A percentile compares a stretch with the other conserved stretches of the same genome.
Conservation (phyloP, 2,329 filamentous ascomycete genomes). For the Pseudogymnoascus sp. region DNA sequence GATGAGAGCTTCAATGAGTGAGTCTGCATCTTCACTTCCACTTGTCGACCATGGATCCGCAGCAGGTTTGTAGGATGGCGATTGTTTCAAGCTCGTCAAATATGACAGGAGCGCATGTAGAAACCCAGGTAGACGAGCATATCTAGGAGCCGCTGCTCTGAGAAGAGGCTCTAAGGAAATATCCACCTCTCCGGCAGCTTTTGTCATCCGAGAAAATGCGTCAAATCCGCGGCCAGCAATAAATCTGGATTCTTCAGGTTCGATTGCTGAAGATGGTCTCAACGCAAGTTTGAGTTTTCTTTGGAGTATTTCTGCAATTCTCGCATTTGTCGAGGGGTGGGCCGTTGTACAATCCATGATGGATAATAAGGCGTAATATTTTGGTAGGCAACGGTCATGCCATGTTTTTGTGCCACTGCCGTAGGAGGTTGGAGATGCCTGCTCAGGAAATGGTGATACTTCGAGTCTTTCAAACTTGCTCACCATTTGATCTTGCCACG, state of each 20-base stretch:
- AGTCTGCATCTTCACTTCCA: slow-evolving; percentile 43
- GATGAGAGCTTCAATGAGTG: slow-evolving; percentile 57
- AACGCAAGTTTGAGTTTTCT: slow-evolving; percentile 59
- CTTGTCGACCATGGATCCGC: slow-evolving; percentile 7
- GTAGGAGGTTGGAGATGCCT: slow-evolving; percentile 42
- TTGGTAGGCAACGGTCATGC: slow-evolving; percentile 56
- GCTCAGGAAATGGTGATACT: slow-evolving; percentile 56
- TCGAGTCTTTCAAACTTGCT: slow-evolving; percentile 60
- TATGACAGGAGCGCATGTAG: slow-evolving; percentile 55
- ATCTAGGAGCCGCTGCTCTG: slow-evolving; percentile 56
- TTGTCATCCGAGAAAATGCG: slow-evolving; percentile 60
- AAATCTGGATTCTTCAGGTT: slow-evolving; percentile 60
- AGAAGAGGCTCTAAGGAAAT: slow-evolving; percentile 56
- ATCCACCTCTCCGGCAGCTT: slow-evolving; percentile 50
- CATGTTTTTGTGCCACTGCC: slow-evolving; percentile 54
- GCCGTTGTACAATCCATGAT: slow-evolving; percentile 54
- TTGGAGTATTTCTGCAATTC: slow-evolving; percentile 57
- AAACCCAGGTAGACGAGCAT: slow-evolving; percentile 58
- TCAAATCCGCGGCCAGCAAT: slow-evolving; percentile 68
- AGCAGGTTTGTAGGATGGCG: slow-evolving; percentile 10
- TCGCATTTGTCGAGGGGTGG: slow-evolving; percentile 57
- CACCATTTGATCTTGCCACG: slow-evolving; percentile 67
- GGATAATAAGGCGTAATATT: slow-evolving; percentile 59
- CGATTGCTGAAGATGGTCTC: slow-evolving; percentile 49
- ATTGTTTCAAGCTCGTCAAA: slow-evolving; percentile 29